A percentile compares a stretch with the other conserved stretches of the same genome.
Conservation (phyloP, 805 yeast species). For the Isabelozyma heimii region DNA sequence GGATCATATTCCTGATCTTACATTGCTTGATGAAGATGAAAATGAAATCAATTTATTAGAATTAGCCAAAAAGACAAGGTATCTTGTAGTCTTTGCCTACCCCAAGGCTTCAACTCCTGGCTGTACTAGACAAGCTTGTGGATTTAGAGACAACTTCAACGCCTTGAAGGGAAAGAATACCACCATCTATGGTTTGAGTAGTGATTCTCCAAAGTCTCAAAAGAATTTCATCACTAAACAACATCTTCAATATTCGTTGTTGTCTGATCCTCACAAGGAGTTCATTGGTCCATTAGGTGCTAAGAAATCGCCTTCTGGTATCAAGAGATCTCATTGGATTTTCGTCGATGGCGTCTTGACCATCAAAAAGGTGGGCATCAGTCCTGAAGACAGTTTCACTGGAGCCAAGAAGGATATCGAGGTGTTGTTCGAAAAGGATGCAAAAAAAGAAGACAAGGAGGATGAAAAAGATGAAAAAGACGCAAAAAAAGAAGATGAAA, state of each 20-base stretch:
- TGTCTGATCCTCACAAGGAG: conserved; percentile 71
- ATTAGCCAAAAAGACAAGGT: conserved; percentile 29
- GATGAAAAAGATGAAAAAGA: conserved; percentile 10
- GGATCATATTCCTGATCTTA: conserved; percentile 63
- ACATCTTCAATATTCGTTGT: conserved; percentile 65
- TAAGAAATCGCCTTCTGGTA: conserved; percentile 72
- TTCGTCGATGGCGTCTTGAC: conserved; percentile 73
- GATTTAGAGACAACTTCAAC: conserved; percentile 68
- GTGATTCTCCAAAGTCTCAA: conserved; percentile 80
- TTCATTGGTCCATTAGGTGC: conserved; percentile 80
- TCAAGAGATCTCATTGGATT: conserved; percentile 89
- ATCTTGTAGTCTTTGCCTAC: conserved; percentile 56
- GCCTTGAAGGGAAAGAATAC: conserved; percentile 50
- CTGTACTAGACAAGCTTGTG: conserved; percentile 92
- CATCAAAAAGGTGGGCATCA: conserved; percentile 50
- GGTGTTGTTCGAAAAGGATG: conserved; percentile 19
- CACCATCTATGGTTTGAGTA: conserved; percentile 74
- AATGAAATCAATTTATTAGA: conserved; percentile 39
- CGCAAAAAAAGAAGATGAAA: conserved; percentile 9
- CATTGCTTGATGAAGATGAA: conserved; percentile 68
- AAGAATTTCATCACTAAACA: conserved; percentile 72
- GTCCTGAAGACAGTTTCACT: conserved; percentile 51
- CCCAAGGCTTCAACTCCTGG: conserved; percentile 96
- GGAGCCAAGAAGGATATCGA: conserved; percentile 60
- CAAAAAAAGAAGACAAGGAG: conserved; percentile 10